Evolutionary conservation across 2,329 filamentous ascomycete species (phyloP), one percentile per base, ranked within the genome.

Genomic region (Fusarium liriodendri): DNA sequence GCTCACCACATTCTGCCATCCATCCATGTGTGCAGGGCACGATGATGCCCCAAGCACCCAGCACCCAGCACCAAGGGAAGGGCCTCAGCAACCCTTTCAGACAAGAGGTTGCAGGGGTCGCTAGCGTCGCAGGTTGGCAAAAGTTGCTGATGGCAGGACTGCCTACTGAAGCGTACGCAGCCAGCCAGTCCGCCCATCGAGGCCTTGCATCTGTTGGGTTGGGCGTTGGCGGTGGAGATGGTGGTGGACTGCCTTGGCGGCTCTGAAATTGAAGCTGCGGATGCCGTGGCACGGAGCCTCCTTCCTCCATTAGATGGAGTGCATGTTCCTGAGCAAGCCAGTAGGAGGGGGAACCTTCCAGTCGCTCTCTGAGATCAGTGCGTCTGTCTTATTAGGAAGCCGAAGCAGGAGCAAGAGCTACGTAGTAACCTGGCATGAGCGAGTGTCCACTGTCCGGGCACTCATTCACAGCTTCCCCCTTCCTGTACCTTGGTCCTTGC

Each of bases 31-130:
- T 64, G 62, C 54, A 64, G 52, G 62, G 35, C 47, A 27, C 18
- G 22, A 63, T 42, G 47, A 55, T 63, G 47, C 47, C 37, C 47
- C 57, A 33, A 61, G 42, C 32, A 52, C 60, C 32, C 22, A 37
- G 54, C 20, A 38, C 33, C 47, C 14, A 62, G 40, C 29, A 37
- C 59, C 32, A 52, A 29, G 55, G 33, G 67, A 52, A 29, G 54
- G 33, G 67, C 67, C 63, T 73, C 63, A 58, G 59, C 40, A 73
- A 63, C 63, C 71, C 55, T 72, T 69, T 62, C 54, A 58, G 62
- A 55, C 20, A 38, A 61, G 38, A 61, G 58, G 27, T n/a, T 40
- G 20, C 58, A 61, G 38, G 58, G 58, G 58, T 61, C 58, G 27
- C 32, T 61, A 61, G 58, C 58, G 58, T 18, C 27, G 38, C 38